phyloP scores from a whole-genome alignment of 1,284 basidiomycete genomes.

The Apiotrichum domesticum region DNA sequence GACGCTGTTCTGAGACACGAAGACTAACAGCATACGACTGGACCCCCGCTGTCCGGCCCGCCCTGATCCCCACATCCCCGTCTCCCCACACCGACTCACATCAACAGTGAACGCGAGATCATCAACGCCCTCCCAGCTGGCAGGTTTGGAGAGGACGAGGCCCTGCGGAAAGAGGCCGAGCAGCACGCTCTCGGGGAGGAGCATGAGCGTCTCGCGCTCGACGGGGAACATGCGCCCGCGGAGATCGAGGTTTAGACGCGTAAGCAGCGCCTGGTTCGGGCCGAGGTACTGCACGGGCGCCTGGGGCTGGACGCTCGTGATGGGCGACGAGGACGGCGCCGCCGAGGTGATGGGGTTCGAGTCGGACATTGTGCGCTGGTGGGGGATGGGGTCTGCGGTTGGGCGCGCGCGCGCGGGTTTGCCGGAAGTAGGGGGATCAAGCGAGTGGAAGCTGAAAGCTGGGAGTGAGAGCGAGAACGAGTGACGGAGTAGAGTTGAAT shows the following conservation, averaged over 20 bases:
- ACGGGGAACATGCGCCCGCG: constrained; percentile 88
- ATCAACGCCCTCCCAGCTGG: constrained; percentile 66
- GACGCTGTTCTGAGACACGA: too few species aligned
- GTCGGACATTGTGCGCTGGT: constrained; percentile 24
- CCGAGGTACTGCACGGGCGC: constrained; percentile 29
- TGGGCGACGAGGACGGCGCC: constrained; percentile 20
- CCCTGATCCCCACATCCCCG: too few species aligned
- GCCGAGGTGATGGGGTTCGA: constrained; percentile 26
- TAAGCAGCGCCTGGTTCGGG: constrained; percentile 59
- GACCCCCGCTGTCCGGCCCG: too few species aligned
- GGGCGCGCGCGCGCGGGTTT: too few species aligned
- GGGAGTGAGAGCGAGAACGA: too few species aligned
- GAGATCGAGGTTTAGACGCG: constrained; percentile 83
- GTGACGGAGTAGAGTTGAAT: too few species aligned
- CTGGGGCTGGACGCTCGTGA: constrained; percentile 53
- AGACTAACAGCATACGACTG: too few species aligned
- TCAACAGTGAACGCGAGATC: constrained; percentile 94
- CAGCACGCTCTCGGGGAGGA: constrained; percentile 92
- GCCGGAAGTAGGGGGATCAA: too few species aligned
- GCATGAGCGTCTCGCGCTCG: constrained; percentile 97
- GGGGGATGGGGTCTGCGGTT: neutral
- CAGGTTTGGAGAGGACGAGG: constrained; percentile 82
- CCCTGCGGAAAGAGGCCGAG: constrained; percentile 97
- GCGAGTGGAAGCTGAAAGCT: too few species aligned
- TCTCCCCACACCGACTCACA: constrained; percentile 54